phyloP scores from a whole-genome alignment of 2,329 filamentous ascomycete species.

The Penicillium oxalicum region DNA sequence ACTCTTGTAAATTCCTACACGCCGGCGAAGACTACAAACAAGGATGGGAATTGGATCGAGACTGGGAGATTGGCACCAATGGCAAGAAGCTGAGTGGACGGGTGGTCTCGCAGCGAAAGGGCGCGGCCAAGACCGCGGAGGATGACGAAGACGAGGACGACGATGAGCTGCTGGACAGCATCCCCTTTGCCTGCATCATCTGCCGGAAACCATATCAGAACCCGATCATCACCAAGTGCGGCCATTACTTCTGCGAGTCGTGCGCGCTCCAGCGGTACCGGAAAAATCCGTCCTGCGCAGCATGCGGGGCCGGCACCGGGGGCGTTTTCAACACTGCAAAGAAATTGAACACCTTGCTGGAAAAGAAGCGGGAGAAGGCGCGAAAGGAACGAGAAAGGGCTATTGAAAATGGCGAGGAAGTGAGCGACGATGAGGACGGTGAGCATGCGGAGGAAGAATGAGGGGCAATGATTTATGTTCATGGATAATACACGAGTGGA shows the following conservation, averaged over 20 bases:
- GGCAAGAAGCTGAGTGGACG: conserved; percentile 43
- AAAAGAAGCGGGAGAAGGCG: conserved; percentile 58
- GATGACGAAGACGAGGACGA: conserved; percentile 55
- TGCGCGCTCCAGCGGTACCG: conserved; percentile 84
- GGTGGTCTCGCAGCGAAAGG: conserved; percentile 43
- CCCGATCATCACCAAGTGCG: conserved; percentile 82
- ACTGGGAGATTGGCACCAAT: conserved; percentile 82
- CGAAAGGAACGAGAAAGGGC: conserved; percentile 49
- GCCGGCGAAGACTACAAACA: conserved; percentile 64
- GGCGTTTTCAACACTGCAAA: conserved; percentile 89
- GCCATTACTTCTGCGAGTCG: conserved; percentile 90
- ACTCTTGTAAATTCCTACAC: conserved; percentile 62
- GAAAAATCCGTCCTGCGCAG: conserved; percentile 79
- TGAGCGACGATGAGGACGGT: conserved; percentile 42
- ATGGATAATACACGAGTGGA: too few relatives aligned
- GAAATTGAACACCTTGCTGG: conserved; percentile 71
- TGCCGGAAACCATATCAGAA: conserved; percentile 72
- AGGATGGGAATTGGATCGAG: conserved; percentile 90
- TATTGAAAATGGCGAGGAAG: conserved; percentile 49
- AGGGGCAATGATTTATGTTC: too few relatives aligned
- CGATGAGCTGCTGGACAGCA: conserved; percentile 68
- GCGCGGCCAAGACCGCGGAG: conserved; percentile 42
- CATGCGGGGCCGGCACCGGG: conserved; percentile 75
- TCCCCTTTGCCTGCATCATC: conserved; percentile 85
- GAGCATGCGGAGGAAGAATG: conserved; percentile 16